These are phyloP conservation scores for Dunaliella primolecta DNA, from an alignment of 139 green algal species.

Conservation along the genomic window DNA sequence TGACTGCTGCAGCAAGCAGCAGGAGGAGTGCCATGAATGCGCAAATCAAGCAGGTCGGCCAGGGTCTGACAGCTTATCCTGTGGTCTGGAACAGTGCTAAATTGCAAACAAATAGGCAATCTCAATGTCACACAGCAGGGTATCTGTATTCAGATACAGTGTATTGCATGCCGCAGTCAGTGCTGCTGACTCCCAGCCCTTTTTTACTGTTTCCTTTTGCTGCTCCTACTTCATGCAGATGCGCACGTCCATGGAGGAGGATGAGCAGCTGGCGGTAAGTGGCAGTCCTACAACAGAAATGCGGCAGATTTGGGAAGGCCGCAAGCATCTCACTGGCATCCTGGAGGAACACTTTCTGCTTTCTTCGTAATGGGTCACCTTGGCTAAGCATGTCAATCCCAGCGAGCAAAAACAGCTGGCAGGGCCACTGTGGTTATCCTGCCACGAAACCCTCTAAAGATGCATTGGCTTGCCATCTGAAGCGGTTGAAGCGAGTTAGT, in stretches of 20 bases:
- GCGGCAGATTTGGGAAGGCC: too few species aligned
- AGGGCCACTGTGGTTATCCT: too few species aligned
- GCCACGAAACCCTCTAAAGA: too few species aligned
- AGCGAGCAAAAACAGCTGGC: too few species aligned
- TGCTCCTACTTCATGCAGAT: slow-evolving; percentile 6
- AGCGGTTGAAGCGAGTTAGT: too few species aligned
- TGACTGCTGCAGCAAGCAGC: neutral
- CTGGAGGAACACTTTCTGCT: too few species aligned
- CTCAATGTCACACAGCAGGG: neutral
- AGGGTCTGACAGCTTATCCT: neutral
- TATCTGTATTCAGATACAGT: neutral
- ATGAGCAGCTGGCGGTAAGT: slow-evolving; percentile 35
- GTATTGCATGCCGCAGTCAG: too few species aligned
- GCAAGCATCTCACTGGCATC: too few species aligned
- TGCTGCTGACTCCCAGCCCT: neutral
- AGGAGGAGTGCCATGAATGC: neutral
- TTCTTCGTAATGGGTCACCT: too few species aligned
- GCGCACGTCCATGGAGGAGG: slow-evolving; percentile 28
- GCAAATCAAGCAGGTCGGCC: neutral
- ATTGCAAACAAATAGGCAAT: neutral
- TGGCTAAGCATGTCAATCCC: too few species aligned
- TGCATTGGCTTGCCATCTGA: too few species aligned
- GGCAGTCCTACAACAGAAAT: too few species aligned
- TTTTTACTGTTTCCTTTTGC: neutral
- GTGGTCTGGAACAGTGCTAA: neutral